Conservation (phyloP, 106 monocot species). For the Chionographis japonica region DNA sequence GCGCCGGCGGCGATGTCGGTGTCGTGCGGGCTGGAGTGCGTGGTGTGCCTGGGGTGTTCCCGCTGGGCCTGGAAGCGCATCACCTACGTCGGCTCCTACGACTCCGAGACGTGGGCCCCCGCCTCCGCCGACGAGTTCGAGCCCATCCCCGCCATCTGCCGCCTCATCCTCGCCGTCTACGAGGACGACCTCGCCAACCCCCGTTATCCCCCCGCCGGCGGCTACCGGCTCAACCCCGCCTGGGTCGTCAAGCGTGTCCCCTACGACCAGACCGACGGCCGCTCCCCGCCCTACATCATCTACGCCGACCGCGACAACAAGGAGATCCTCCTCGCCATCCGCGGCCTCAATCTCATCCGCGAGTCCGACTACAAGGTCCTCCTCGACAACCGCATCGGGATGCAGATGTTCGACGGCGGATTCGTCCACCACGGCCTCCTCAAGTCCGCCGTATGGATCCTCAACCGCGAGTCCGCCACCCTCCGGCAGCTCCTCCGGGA, state of each 20-base stretch:
- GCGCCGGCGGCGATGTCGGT: slow-evolving; percentile 27
- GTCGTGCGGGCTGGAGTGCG: slow-evolving; percentile 57
- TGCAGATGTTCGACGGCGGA: slow-evolving; percentile 47
- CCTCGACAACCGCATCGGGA: slow-evolving; percentile 26
- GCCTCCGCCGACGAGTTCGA: slow-evolving; percentile 39
- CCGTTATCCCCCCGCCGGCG: slow-evolving; percentile 14
- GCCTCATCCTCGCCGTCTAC: slow-evolving; percentile 61
- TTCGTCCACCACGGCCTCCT: slow-evolving; percentile 36
- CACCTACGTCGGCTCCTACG: slow-evolving; percentile 65
- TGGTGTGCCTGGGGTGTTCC: slow-evolving; percentile 63
- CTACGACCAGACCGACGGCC: slow-evolving; percentile 17
- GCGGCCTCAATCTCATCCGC: slow-evolving; percentile 36
- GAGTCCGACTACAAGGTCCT: slow-evolving; percentile 36
- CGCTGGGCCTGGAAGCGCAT: slow-evolving; percentile 71
- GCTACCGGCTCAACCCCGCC: slow-evolving; percentile 24
- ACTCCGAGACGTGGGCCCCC: slow-evolving; percentile 58
- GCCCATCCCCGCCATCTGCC: slow-evolving; percentile 52
- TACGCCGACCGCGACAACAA: slow-evolving; percentile 13
- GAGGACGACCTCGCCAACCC: slow-evolving; percentile 32
- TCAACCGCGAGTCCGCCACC: slow-evolving; percentile 16
- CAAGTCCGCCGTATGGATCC: slow-evolving; percentile 21
- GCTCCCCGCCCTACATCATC: slow-evolving; percentile 32
- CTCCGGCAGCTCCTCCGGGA: slow-evolving; percentile 14
- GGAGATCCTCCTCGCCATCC: slow-evolving; percentile 35
- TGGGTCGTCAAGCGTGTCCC: slow-evolving; percentile 17